These are phyloP conservation scores for Ormosia emarginata DNA, from an alignment of 306 rosid genomes.

Conservation along the genomic window DNA sequence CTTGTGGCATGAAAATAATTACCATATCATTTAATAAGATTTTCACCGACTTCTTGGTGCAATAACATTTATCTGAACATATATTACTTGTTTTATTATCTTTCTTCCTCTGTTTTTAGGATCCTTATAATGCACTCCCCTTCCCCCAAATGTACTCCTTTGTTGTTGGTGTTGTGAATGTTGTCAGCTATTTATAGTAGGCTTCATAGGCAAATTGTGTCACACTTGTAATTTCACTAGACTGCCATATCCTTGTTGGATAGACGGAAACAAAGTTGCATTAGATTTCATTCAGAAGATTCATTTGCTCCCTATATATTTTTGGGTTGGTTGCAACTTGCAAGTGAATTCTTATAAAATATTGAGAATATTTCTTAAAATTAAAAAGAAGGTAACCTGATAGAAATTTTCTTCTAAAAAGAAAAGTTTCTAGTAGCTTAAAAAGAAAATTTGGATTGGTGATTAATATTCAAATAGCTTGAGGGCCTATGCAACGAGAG, in stretches of 20 bases:
- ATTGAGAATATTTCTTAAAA: background rate
- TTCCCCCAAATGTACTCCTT: background rate
- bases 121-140: background rate
- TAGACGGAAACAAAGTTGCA: background rate
- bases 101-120: background rate
- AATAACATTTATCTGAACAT: background rate
- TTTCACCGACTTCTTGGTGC: background rate
- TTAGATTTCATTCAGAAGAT: background rate
- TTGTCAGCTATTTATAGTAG: background rate
- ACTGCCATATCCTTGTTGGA: slow-evolving; percentile 2
- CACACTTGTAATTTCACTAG: background rate
- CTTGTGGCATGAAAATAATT: background rate
- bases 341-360: background rate
- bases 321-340: background rate
- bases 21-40: background rate
- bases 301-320: background rate
- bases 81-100: background rate
- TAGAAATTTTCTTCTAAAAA: background rate
- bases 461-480: background rate
- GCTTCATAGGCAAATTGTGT: background rate
- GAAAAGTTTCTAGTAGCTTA: background rate
- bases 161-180: background rate
- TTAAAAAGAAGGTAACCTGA: background rate
- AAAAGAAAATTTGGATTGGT: background rate
- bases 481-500: background rate